Evolutionary conservation across 2,329 filamentous ascomycete genomes (phyloP).

Genomic region (Aureobasidium sp.): DNA sequence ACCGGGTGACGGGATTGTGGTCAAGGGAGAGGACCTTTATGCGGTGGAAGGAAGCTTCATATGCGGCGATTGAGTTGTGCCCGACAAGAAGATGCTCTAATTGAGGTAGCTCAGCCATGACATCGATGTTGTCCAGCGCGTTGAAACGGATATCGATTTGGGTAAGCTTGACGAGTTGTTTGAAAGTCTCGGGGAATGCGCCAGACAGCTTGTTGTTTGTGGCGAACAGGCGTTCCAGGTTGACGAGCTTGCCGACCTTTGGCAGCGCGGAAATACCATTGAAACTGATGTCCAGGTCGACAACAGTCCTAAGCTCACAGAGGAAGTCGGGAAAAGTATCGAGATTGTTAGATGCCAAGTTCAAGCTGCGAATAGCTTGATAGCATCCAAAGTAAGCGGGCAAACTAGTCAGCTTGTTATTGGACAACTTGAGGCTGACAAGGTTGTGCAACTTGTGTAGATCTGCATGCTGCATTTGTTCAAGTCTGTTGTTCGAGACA

Average conservation of each 20-base stretch:
- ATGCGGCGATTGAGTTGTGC: conserved; percentile 86
- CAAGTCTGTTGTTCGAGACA: conserved; percentile 86
- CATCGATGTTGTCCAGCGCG: conserved; percentile 76
- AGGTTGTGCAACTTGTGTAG: conserved; percentile 67
- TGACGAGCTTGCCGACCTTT: conserved; percentile 68
- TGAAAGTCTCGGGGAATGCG: conserved; percentile 61
- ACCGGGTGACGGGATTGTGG: conserved; percentile 90
- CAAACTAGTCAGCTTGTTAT: conserved; percentile 75
- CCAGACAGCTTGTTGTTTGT: conserved; percentile 87
- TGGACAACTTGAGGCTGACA: conserved; percentile 84
- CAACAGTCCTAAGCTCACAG: conserved; percentile 70
- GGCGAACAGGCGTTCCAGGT: conserved; percentile 82
- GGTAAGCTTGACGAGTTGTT: conserved; percentile 65
- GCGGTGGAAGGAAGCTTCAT: conserved; percentile 78
- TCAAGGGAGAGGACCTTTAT: conserved; percentile 82
- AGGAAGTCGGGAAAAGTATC: conserved; percentile 78
- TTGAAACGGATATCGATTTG: conserved; percentile 96
- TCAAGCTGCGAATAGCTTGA: conserved; percentile 69
- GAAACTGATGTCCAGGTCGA: conserved; percentile 95
- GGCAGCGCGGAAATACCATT: conserved; percentile 77
- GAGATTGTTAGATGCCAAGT: conserved; percentile 89
- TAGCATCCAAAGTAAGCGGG: conserved; percentile 79
- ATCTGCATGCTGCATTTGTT: conserved; percentile 78
- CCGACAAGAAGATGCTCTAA: conserved; percentile 83
- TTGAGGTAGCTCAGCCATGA: conserved; percentile 73